Conservation (phyloP, 2,329 filamentous ascomycete species). For the Aspergillus versicolor region DNA sequence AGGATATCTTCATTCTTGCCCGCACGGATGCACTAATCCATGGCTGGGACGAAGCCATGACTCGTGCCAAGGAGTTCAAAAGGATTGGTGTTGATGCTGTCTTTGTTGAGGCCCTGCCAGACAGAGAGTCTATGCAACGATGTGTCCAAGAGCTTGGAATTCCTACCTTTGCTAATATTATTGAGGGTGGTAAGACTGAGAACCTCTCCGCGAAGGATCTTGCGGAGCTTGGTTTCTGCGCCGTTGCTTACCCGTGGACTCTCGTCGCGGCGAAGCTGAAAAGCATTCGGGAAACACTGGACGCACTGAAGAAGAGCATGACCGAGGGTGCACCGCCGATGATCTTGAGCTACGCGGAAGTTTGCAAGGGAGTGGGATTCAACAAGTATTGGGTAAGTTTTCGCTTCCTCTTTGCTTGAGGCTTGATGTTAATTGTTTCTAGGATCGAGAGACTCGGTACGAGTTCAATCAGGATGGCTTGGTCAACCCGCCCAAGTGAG, state of each 20-base stretch:
- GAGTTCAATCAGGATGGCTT: slow-evolving; percentile 18
- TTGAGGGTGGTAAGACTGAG: slow-evolving; percentile 44
- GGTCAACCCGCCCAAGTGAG: neutral
- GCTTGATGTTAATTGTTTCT: neutral
- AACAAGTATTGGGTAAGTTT: slow-evolving; percentile 39
- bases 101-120: slow-evolving; percentile 47
- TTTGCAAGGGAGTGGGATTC: slow-evolving; percentile 49
- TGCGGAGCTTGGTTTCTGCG: slow-evolving; percentile 40
- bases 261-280: slow-evolving; percentile 47
- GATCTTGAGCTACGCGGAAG: slow-evolving; percentile 46
- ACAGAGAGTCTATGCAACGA: slow-evolving; percentile 39
- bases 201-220: slow-evolving; percentile 43
- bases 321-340: slow-evolving; percentile 45
- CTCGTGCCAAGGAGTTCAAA: slow-evolving; percentile 42
- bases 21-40: slow-evolving; percentile 43
- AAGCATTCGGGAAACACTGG: slow-evolving; percentile 35
- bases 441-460: slow-evolving; percentile 24
- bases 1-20: slow-evolving; percentile 48
- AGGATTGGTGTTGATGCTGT: slow-evolving; percentile 47
- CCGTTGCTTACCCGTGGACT: slow-evolving; percentile 48
- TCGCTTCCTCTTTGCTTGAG: too few relatives aligned
- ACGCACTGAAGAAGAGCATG: slow-evolving; percentile 43
- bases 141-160: slow-evolving; percentile 40
- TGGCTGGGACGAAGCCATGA: slow-evolving; percentile 48
- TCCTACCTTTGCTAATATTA: slow-evolving; percentile 47